Evolutionary conservation across 108 stramenopile species (phyloP), one percentile per base, ranked within the genome.

Genomic region (Nitzschia sp.): DNA sequence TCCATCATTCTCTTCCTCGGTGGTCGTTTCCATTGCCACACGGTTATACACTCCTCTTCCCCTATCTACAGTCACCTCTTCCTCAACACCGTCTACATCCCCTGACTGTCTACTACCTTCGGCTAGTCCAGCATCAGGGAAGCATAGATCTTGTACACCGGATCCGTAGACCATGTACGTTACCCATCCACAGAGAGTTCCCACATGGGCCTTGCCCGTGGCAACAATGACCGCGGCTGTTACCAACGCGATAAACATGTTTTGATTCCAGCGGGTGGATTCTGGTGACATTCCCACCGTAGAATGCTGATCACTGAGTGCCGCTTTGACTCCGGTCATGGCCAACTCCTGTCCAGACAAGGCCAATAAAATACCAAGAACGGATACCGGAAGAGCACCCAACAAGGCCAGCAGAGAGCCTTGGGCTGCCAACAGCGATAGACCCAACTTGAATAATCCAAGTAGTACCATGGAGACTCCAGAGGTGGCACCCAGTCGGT

Each of bases 341-440:
- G 83, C 86, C 57, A 94, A 68, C 70, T 90, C 88, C 29, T 85
- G 80, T 39, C 93, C 93, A 15, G 90, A 87, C 46, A 92, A 75
- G 17, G 64, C 76, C 29, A 94, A 63, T 71, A 92, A 78, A 46
- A 89, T 75, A 38, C 93, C 88, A 62, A 94, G 66, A 21, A 91
- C 71, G 10, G 86, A 76, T 15, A 69, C 60, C 0, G 93, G 93
- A 44, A 92, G 65, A 24, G 84, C 86, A 77, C 90, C 89, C 43
- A 91, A 59, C 41, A 92, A 53, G 0, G 70, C 73, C 54, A 91
- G 53, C 10, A 67, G 39, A 0, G 80, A 81, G 14, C 72, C 85
- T 14, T 72, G 61, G 19, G 86, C 86, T 24, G 91, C 80, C 21
- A 89, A 79, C 0, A 90, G 41, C 8, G 85, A 83, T 51, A 94